phyloP scores from a whole-genome alignment of 176 grass and related monocot genomes.

The Puya raimondii region DNA sequence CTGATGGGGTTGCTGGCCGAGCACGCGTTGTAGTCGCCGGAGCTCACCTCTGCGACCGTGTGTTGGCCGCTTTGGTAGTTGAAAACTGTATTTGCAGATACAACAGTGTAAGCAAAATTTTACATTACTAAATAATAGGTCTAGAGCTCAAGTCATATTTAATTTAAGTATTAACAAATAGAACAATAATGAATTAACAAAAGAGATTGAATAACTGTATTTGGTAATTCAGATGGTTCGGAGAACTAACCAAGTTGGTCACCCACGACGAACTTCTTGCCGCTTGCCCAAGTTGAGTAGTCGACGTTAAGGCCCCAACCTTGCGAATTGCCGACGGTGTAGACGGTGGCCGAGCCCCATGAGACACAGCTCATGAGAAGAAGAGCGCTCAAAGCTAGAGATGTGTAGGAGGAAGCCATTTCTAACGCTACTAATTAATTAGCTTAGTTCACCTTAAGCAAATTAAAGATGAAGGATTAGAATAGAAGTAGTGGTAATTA shows the following conservation, averaged over 20 bases:
- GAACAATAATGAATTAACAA: background rate
- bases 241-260: constrained; percentile 47
- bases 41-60: constrained; percentile 45
- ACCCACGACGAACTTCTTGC: constrained; percentile 28
- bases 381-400: constrained; percentile 16
- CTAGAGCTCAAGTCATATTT: background rate
- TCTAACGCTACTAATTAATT: no score
- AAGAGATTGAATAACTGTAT: background rate
- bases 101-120: background rate
- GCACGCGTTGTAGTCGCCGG: constrained; percentile 47
- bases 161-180: background rate
- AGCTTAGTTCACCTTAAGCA: no score
- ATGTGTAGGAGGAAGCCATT: background rate
- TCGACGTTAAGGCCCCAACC: constrained; percentile 31
- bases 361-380: constrained; percentile 32
- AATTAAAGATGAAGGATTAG: no score
- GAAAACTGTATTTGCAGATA: constrained; percentile 44
- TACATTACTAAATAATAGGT: no score
- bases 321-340: constrained; percentile 35
- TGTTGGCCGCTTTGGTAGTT: constrained; percentile 14
- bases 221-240: background rate
- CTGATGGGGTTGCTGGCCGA: constrained; percentile 29
- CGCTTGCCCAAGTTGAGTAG: constrained; percentile 34
- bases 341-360: constrained; percentile 22
- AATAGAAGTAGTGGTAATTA: no score